Evolutionary conservation across 31 red algal genomes (phyloP).

Genomic region (Pterothamnion heteromorphum): DNA sequence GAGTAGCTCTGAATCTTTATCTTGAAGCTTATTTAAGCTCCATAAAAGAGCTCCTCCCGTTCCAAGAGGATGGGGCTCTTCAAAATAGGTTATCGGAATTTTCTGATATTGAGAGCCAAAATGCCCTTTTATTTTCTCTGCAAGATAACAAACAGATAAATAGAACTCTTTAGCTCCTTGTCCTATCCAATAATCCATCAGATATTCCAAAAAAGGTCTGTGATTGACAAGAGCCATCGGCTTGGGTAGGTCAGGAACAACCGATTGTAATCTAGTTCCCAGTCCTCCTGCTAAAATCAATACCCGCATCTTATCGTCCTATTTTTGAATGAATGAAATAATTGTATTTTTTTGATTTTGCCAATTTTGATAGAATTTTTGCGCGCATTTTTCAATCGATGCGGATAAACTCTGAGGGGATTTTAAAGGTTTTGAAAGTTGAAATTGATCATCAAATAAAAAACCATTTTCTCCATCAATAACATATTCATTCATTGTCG

Average conservation of each 20-base stretch:
- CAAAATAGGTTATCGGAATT: background rate
- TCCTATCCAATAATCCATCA: background rate
- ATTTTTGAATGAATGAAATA: no score
- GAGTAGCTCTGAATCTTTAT: background rate
- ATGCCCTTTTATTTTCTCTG: background rate
- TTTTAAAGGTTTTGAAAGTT: no score
- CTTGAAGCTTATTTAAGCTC: background rate
- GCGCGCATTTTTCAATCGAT: no score
- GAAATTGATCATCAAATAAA: no score
- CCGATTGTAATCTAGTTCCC: background rate
- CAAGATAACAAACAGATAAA: background rate
- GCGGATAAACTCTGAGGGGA: no score
- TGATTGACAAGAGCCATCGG: background rate
- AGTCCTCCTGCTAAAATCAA: background rate
- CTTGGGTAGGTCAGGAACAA: background rate
- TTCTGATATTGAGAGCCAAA: background rate
- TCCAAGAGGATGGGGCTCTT: background rate
- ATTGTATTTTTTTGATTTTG: no score
- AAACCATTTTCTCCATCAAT: no score
- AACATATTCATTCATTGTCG: no score
- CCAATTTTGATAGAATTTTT: no score
- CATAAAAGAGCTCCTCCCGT: background rate
- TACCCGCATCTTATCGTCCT: no score
- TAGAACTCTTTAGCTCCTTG: background rate
- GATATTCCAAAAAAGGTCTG: background rate